A percentile compares a stretch with the other conserved stretches of the same genome.
These are phyloP conservation scores for Thelonectria rubi DNA, from an alignment of 2,329 filamentous ascomycete genomes.

Conservation along the genomic window DNA sequence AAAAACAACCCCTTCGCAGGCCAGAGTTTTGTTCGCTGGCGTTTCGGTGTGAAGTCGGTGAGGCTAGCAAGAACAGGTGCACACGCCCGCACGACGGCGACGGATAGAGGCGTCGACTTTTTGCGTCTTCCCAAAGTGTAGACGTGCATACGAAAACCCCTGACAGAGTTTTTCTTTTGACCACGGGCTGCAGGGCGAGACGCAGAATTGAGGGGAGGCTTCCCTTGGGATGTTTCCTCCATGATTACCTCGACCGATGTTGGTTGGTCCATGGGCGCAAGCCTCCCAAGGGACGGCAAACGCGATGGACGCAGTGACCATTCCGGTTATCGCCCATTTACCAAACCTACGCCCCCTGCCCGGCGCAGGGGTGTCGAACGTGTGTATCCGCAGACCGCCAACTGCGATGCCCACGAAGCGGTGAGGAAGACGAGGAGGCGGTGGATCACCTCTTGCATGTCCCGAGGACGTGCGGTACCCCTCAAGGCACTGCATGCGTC, in stretches of 20 bases:
- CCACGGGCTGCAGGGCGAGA: neutral
- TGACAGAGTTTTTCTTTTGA: neutral
- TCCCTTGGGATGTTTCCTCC: neutral
- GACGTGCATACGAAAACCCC: neutral
- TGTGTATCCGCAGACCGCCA: slow-evolving; percentile 16
- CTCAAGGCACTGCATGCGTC: no score
- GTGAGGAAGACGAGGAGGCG: slow-evolving; percentile 15
- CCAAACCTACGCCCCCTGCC: neutral
- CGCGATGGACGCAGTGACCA: slow-evolving; percentile 9
- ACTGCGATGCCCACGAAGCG: slow-evolving; percentile 7
- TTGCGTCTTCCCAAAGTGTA: neutral
- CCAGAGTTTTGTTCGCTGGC: slow-evolving; percentile 1
- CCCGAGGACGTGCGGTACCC: no score
- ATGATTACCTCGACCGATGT: neutral
- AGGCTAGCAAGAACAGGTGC: slow-evolving; percentile 23
- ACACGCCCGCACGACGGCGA: neutral
- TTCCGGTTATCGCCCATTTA: slow-evolving; percentile 9
- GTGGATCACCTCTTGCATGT: no score
- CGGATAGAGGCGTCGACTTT: neutral
- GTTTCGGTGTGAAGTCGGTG: slow-evolving; percentile 47
- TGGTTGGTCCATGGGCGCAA: slow-evolving; percentile 11
- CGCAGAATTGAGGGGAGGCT: slow-evolving; percentile 3
- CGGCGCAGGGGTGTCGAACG: neutral
- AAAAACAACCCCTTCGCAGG: neutral
- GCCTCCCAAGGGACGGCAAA: slow-evolving; percentile 22